phyloP scores from a whole-genome alignment of 2,329 filamentous ascomycete species.

The Podosphaera leucotricha region DNA sequence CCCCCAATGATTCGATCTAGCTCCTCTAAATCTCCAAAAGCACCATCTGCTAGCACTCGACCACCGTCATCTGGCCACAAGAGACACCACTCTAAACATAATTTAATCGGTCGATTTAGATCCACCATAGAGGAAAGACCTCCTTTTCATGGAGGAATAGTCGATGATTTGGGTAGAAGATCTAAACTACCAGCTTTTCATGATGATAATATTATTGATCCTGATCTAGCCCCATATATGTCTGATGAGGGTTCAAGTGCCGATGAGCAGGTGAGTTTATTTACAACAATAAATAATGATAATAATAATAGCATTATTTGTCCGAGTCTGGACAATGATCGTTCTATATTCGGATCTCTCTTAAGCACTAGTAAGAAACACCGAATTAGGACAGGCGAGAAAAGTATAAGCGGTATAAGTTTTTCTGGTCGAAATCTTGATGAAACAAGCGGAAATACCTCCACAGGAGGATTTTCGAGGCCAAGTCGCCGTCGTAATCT shows the following conservation, averaged over 20 bases:
- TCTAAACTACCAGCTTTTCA: constrained; percentile 73
- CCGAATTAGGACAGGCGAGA: constrained; percentile 47
- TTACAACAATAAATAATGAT: constrained; percentile 47
- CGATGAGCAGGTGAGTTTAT: constrained; percentile 74
- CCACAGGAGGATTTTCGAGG: constrained; percentile 34
- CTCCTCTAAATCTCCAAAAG: constrained; percentile 73
- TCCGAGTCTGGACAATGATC: constrained; percentile 51
- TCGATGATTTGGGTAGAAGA: constrained; percentile 40
- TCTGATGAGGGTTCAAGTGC: constrained; percentile 85
- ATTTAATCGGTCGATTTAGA: constrained; percentile 56
- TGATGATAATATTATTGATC: constrained; percentile 95
- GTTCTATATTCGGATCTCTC: constrained; percentile 42
- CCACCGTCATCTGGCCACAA: constrained; percentile 63
- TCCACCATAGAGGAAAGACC: constrained; percentile 52
- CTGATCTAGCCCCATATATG: constrained; percentile 82
- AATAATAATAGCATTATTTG: constrained; percentile 40
- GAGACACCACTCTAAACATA: constrained; percentile 70
- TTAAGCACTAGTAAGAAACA: constrained; percentile 53
- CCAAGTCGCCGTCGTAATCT: constrained; percentile 54
- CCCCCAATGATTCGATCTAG: constrained; percentile 73
- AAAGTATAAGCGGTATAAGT: constrained; percentile 47
- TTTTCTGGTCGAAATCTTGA: constrained; percentile 42
- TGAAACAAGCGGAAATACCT: constrained; percentile 31
- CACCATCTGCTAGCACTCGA: constrained; percentile 35
- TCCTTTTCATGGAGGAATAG: constrained; percentile 60